Evolutionary conservation across 148 eudicot genomes (phyloP).

Genomic region (Linanthus parryae): DNA sequence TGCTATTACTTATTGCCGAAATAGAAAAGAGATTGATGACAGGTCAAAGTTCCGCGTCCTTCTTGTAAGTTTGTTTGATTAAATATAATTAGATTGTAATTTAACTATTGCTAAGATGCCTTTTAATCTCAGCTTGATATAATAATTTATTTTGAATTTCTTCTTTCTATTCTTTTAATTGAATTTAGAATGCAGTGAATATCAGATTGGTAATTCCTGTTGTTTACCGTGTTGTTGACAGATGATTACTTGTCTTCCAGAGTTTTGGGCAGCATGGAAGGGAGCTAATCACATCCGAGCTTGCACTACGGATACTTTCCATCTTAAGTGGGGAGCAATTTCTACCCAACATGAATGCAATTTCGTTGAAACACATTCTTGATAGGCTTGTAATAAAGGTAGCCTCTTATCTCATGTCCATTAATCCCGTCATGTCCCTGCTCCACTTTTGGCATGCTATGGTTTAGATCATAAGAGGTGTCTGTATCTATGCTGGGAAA

Average conservation of each 20-base stretch:
- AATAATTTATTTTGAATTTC: background rate
- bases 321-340: slow-evolving; percentile 88
- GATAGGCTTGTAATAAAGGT: slow-evolving; percentile 88
- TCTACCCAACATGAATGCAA: slow-evolving; percentile 60
- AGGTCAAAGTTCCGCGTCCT: slow-evolving; percentile 72
- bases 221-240: slow-evolving; percentile 87
- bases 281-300: slow-evolving; percentile 95
- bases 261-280: slow-evolving; percentile 99
- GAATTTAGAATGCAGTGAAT: slow-evolving; percentile 33
- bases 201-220: slow-evolving; percentile 85
- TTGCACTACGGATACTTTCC: slow-evolving; percentile 77
- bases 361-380: slow-evolving; percentile 45
- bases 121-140: background rate
- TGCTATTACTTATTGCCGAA: slow-evolving; percentile 72
- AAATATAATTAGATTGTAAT: background rate
- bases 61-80: slow-evolving; percentile 56
- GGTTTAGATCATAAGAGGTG: no score
- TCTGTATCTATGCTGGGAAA: no score
- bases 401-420: slow-evolving; percentile 13
- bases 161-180: slow-evolving; percentile 7
- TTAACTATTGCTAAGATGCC: background rate
- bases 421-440: no score
- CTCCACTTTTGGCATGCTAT: no score
- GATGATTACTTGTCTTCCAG: slow-evolving; percentile 99
- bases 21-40: slow-evolving; percentile 49